A percentile compares a stretch with the other conserved stretches of the same genome.
These are phyloP conservation scores for Nannochloropsis salina DNA, from an alignment of 108 stramenopile species.

Conservation along the genomic window DNA sequence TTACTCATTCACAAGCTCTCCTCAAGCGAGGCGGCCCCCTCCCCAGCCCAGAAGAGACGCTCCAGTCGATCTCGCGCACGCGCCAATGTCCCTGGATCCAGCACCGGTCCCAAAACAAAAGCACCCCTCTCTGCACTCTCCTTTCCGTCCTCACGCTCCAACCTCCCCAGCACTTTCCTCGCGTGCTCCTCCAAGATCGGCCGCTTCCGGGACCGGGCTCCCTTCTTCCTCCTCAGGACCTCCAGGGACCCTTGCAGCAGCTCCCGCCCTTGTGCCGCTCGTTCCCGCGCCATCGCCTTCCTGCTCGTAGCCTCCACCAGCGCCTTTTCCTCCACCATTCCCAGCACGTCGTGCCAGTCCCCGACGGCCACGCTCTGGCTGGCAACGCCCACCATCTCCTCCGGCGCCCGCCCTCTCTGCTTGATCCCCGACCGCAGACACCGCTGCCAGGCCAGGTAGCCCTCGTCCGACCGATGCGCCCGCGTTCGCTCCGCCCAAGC, in stretches of 20 bases:
- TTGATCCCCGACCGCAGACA: neutral
- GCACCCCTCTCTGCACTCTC: neutral
- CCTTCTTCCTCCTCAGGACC: neutral
- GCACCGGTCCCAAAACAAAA: neutral
- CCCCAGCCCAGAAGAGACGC: neutral
- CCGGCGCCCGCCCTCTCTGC: neutral
- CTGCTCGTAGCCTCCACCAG: neutral
- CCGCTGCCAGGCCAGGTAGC: slow-evolving; percentile 6
- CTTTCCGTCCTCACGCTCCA: neutral
- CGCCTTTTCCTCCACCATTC: slow-evolving; percentile 2
- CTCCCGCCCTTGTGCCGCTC: neutral
- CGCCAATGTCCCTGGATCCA: neutral
- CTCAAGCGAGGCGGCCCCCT: neutral
- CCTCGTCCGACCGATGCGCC: slow-evolving; percentile 11
- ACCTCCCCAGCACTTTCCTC: neutral
- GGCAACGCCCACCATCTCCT: neutral
- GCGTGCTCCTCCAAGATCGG: neutral
- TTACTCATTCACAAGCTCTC: neutral
- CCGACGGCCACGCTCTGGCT: neutral
- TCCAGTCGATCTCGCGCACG: neutral
- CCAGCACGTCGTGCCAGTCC: neutral
- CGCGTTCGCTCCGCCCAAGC: neutral
- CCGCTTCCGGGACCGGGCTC: neutral
- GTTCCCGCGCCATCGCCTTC: neutral
- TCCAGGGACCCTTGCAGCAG: neutral